A percentile compares a stretch with the other conserved stretches of the same genome.
Conservation (phyloP, 2,329 filamentous ascomycete genomes). For the Colletotrichum siamense region DNA sequence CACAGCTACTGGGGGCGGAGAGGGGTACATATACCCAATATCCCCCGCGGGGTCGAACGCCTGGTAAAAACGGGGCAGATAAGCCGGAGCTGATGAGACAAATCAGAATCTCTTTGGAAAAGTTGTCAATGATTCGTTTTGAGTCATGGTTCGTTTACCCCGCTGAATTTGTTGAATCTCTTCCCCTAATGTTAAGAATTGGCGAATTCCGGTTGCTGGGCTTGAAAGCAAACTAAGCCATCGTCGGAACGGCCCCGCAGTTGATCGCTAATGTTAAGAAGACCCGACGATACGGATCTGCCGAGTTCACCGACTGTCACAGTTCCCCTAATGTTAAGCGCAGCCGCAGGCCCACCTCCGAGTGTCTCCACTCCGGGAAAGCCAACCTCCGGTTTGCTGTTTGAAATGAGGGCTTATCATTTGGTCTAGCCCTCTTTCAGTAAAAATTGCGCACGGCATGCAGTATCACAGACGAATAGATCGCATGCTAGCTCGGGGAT, state of each 20-base stretch:
- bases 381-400: not conserved
- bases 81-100: not conserved
- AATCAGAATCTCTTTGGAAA: not conserved
- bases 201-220: not conserved
- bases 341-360: not conserved
- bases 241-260: not conserved
- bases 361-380: not conserved
- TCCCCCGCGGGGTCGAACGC: not conserved
- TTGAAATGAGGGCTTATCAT: not conserved
- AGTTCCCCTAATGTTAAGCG: not conserved
- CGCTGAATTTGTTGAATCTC: not conserved
- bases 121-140: not conserved
- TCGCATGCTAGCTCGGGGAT: not conserved
- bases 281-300: constrained; percentile 6
- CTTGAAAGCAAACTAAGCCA: not conserved
- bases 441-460: not conserved
- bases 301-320: not conserved
- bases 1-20: not conserved
- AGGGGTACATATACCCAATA: not conserved
- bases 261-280: constrained; percentile 15
- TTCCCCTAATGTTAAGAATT: constrained; percentile 14
- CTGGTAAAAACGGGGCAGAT: constrained; percentile 1
- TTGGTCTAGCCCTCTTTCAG: not conserved
- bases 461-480: not conserved
- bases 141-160: not conserved